Percentiles rank a stretch among this genome's conserved stretches.
These are phyloP conservation scores for Vicia villosa DNA, from an alignment of 306 rosid genomes.

Conservation along the genomic window DNA sequence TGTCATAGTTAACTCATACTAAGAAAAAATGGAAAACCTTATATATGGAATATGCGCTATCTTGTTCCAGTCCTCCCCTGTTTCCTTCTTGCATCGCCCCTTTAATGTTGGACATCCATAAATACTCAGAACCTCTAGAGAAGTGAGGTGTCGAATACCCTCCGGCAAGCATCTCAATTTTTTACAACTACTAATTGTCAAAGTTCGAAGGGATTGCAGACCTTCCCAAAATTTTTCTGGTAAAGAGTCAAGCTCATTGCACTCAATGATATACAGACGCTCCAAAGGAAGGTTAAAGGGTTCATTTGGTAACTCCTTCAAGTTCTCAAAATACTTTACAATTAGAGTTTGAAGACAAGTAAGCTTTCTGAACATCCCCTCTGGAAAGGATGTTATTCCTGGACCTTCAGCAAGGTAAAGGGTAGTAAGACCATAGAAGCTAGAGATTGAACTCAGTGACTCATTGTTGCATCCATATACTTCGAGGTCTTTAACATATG, in stretches of 20 bases:
- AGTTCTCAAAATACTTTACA: too few species aligned
- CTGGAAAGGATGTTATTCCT: neutral
- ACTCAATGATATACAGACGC: accelerated
- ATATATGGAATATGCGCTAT: neutral
- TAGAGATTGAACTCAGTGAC: slow-evolving; percentile 2
- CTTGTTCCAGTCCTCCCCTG: too few species aligned
- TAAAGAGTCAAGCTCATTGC: neutral
- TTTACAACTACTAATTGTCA: neutral
- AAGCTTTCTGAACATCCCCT: slow-evolving; percentile 1
- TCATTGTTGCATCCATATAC: neutral
- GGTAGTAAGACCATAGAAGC: neutral
- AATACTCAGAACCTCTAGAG: neutral
- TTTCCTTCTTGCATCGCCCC: neutral
- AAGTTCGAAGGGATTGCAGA: neutral
- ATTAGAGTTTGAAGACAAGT: neutral
- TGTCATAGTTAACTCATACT: too few species aligned
- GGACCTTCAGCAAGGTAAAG: accelerated
- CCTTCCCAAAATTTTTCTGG: neutral
- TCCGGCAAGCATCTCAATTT: neutral
- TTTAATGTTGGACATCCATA: neutral
- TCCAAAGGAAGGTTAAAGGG: neutral
- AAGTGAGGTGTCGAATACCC: neutral
- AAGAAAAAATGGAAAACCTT: too few species aligned
- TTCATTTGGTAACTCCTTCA: slow-evolving; percentile 8
- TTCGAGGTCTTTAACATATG: neutral